Evolutionary conservation across 2,329 filamentous ascomycete genomes (phyloP).

Genomic region (Aureobasidium sp.): DNA sequence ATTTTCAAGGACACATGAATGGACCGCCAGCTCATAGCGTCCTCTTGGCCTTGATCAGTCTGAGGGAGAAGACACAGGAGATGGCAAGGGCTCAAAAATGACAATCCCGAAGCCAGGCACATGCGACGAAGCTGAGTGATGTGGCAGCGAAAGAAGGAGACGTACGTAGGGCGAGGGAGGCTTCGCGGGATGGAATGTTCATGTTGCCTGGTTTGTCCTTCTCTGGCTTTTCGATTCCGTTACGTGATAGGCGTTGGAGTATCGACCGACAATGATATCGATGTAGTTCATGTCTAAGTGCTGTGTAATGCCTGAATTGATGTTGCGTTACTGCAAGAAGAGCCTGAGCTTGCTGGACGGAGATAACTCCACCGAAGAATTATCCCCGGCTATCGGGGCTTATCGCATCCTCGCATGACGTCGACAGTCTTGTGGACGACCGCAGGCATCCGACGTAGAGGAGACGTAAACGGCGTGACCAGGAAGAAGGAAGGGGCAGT

Average conservation of each 20-base stretch:
- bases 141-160: neutral
- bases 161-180: neutral
- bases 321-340: neutral
- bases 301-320: neutral
- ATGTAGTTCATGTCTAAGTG: neutral
- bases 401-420: neutral
- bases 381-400: neutral
- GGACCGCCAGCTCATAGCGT: neutral
- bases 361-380: neutral
- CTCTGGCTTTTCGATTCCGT: neutral
- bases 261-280: neutral
- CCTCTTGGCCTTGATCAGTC: neutral
- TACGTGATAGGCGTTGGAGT: constrained; percentile 1
- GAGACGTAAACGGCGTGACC: no score
- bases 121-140: neutral
- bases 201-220: constrained; percentile 6
- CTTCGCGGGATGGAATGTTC: neutral
- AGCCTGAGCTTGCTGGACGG: neutral
- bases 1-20: neutral
- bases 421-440: neutral
- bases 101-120: neutral
- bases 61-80: neutral
- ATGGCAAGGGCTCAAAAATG: constrained; percentile 8
- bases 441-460: no score
- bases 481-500: neutral